These are phyloP conservation scores for Lentinula lateritia DNA, from an alignment of 768 basidiomycete species.

Conservation along the genomic window DNA sequence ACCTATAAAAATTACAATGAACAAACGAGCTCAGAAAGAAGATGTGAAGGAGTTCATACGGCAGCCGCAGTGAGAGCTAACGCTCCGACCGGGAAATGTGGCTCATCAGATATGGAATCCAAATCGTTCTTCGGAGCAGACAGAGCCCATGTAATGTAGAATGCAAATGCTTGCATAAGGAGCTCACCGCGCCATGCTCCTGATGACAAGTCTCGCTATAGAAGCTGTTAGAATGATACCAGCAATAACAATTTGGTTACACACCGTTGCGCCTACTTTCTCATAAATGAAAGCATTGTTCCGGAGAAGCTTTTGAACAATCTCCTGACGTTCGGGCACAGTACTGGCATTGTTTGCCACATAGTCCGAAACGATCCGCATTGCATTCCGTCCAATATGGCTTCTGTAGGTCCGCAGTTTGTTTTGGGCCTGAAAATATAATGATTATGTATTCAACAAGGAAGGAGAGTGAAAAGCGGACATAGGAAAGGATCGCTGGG, in stretches of 20 bases:
- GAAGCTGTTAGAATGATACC: background rate
- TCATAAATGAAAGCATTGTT: background rate
- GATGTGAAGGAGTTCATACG: background rate
- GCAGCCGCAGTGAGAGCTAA: background rate
- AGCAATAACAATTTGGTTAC: background rate
- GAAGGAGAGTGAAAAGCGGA: background rate
- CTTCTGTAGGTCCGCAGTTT: slow-evolving; percentile 1
- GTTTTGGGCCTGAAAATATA: background rate
- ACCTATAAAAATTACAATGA: background rate
- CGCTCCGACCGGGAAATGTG: background rate
- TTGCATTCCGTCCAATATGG: background rate
- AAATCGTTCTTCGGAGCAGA: background rate
- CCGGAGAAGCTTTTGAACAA: background rate
- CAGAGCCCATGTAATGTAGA: background rate
- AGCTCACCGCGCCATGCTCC: background rate
- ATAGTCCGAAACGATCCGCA: background rate
- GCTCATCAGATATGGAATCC: background rate
- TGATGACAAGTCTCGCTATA: background rate
- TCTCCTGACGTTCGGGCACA: too few relatives aligned
- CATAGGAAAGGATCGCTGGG: background rate
- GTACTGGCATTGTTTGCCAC: background rate
- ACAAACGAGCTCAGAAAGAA: background rate
- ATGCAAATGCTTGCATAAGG: background rate
- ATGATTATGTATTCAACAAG: background rate
- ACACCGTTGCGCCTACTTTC: background rate